Evolutionary conservation across 2,329 filamentous ascomycete genomes (phyloP).

Genomic region (Neofusicoccum laricinum): DNA sequence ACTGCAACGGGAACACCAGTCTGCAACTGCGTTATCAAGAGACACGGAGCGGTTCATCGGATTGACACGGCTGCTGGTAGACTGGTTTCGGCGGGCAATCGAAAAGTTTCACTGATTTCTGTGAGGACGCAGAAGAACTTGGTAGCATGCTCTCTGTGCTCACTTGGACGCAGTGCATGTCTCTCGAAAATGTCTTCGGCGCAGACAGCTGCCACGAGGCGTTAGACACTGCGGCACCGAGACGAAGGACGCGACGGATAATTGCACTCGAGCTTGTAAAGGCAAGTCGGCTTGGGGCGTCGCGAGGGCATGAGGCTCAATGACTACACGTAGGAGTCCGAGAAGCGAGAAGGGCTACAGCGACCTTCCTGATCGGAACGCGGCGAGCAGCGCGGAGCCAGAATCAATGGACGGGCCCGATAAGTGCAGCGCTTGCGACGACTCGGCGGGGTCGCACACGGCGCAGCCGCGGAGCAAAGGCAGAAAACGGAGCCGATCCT

Average conservation of each 20-base stretch:
- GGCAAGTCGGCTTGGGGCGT: not conserved
- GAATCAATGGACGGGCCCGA: not conserved
- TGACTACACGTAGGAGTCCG: too few species aligned
- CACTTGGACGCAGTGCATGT: too few species aligned
- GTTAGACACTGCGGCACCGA: not conserved
- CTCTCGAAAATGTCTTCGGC: not conserved
- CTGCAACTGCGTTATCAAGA: too few species aligned
- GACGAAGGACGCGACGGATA: not conserved
- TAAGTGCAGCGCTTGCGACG: not conserved
- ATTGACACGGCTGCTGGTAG: not conserved
- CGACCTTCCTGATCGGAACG: not conserved
- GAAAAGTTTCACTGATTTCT: too few species aligned
- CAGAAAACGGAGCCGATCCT: not conserved
- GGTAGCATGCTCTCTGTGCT: too few species aligned
- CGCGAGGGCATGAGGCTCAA: not conserved
- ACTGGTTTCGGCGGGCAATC: not conserved
- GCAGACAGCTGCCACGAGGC: not conserved
- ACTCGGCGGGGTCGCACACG: not conserved
- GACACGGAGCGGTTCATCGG: too few species aligned
- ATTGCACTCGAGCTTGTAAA: not conserved
- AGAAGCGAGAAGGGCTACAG: not conserved
- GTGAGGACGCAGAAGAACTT: too few species aligned
- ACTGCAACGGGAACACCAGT: not conserved
- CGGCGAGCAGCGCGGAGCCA: not conserved
- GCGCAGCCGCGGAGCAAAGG: not conserved